A percentile compares a stretch with the other conserved stretches of the same genome.
Evolutionary conservation across 2,329 filamentous ascomycete genomes (phyloP).

Genomic region (Gremmenia infestans): DNA sequence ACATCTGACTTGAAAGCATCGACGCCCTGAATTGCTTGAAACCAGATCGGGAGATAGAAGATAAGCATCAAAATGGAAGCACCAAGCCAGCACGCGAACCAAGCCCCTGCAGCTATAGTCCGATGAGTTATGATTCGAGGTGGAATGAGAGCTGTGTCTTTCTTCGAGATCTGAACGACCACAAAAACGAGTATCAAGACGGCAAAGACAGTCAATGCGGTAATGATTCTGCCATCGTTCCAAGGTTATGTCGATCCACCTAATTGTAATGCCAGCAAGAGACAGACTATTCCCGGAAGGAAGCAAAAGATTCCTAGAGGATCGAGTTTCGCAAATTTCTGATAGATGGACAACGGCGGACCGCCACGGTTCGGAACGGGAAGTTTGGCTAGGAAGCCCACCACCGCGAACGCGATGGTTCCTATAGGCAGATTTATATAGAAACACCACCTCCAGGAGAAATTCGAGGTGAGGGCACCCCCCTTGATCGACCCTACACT

Average conservation of each 20-base stretch:
- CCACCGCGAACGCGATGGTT: not conserved
- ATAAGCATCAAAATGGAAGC: constrained; percentile 35
- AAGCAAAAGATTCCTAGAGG: constrained; percentile 30
- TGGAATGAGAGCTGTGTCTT: constrained; percentile 36
- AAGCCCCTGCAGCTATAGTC: constrained; percentile 29
- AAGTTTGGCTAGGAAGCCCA: not conserved
- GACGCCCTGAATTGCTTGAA: constrained; percentile 42
- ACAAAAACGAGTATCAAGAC: constrained; percentile 25
- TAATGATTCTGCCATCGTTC: constrained; percentile 31
- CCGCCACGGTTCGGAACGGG: not conserved
- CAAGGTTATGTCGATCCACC: constrained; percentile 25
- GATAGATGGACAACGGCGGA: not conserved
- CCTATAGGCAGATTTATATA: constrained; percentile 35
- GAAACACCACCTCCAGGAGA: constrained; percentile 29
- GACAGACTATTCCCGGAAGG: constrained; percentile 25
- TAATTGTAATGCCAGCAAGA: constrained; percentile 30
- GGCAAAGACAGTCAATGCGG: constrained; percentile 26
- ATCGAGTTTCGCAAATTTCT: constrained; percentile 32
- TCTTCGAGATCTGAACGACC: constrained; percentile 31
- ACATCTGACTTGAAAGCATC: constrained; percentile 42
- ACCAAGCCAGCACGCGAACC: constrained; percentile 29
- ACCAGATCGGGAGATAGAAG: constrained; percentile 42
- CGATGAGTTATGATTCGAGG: constrained; percentile 34
- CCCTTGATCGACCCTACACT: constrained; percentile 30
- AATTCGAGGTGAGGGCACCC: constrained; percentile 34